Evolutionary conservation across 2,329 filamentous ascomycete genomes (phyloP).

Genomic region (Penicillium griseofulvum): DNA sequence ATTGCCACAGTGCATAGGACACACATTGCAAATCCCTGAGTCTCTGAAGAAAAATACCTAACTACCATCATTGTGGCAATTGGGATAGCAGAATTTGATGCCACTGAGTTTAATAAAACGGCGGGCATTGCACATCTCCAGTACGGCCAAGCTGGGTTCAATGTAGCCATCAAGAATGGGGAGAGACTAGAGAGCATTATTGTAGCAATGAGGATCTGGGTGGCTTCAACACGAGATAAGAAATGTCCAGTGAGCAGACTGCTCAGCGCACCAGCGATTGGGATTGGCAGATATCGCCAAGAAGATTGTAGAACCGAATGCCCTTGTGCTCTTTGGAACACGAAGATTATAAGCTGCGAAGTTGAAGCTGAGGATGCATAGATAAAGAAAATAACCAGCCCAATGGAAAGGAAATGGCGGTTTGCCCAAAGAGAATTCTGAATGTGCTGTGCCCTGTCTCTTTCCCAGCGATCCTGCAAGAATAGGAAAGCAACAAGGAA

Average conservation of each 20-base stretch:
- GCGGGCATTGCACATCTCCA: not conserved
- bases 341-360: slow-evolving; percentile 1
- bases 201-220: not conserved
- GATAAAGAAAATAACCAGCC: slow-evolving; percentile 3
- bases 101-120: not conserved
- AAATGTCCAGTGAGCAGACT: not conserved
- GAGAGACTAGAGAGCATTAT: not conserved
- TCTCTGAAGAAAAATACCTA: not conserved
- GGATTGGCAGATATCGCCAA: slow-evolving; percentile 1
- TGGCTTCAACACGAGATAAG: not conserved
- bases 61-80: not conserved
- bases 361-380: slow-evolving; percentile 1
- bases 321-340: slow-evolving; percentile 4
- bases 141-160: not conserved
- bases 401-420: not conserved
- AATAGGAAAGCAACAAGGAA: slow-evolving; percentile 2
- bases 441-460: not conserved
- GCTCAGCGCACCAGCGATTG: not conserved
- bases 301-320: slow-evolving; percentile 1
- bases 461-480: slow-evolving; percentile 9
- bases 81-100: not conserved
- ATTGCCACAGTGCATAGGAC: slow-evolving; percentile 7
- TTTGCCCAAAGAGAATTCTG: slow-evolving; percentile 8
- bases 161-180: slow-evolving; percentile 1
- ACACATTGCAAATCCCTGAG: slow-evolving; percentile 1